A percentile compares a stretch with the other conserved stretches of the same genome.
phyloP scores from a whole-genome alignment of 2,329 filamentous ascomycete genomes.

The Fusarium sp. region DNA sequence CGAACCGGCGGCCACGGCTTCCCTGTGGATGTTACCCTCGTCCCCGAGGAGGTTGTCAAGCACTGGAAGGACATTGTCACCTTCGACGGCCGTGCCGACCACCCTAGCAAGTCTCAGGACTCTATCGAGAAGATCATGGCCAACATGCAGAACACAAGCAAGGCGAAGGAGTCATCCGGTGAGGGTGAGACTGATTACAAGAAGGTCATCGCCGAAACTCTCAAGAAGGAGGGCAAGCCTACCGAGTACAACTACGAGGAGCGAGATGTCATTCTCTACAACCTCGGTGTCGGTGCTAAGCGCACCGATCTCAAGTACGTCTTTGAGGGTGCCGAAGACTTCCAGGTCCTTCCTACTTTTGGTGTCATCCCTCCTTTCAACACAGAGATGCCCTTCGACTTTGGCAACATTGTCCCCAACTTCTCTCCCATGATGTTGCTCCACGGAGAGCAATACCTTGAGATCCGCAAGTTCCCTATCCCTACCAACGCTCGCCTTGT shows the following conservation, averaged over 20 bases:
- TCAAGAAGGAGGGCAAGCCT: slow-evolving; percentile 75
- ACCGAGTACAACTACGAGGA: slow-evolving; percentile 87
- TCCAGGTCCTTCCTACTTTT: slow-evolving; percentile 94
- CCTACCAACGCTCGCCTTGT: slow-evolving; percentile 84
- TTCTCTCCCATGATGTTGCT: slow-evolving; percentile 99
- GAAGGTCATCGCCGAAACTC: slow-evolving; percentile 79
- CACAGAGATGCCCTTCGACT: slow-evolving; percentile 81
- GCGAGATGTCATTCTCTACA: slow-evolving; percentile 93
- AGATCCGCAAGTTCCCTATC: slow-evolving; percentile 91
- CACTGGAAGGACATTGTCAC: slow-evolving; percentile 82
- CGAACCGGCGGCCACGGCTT: slow-evolving; percentile 89
- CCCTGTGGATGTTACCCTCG: slow-evolving; percentile 84
- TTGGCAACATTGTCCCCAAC: slow-evolving; percentile 89
- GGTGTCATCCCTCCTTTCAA: slow-evolving; percentile 96
- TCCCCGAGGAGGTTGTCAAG: slow-evolving; percentile 84
- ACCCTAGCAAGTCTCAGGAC: slow-evolving; percentile 83
- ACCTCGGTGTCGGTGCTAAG: slow-evolving; percentile 93
- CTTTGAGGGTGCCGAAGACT: slow-evolving; percentile 90
- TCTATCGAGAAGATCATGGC: slow-evolving; percentile 80
- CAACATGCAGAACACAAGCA: slow-evolving; percentile 84
- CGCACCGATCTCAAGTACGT: slow-evolving; percentile 87
- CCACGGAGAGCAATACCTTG: slow-evolving; percentile 98
- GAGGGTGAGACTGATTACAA: slow-evolving; percentile 75
- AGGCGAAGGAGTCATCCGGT: slow-evolving; percentile 55
- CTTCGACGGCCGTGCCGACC: slow-evolving; percentile 89